A percentile compares a stretch with the other conserved stretches of the same genome.
These are phyloP conservation scores for Colletotrichum liaoningense DNA, from an alignment of 2,329 filamentous ascomycete species.

Conservation along the genomic window DNA sequence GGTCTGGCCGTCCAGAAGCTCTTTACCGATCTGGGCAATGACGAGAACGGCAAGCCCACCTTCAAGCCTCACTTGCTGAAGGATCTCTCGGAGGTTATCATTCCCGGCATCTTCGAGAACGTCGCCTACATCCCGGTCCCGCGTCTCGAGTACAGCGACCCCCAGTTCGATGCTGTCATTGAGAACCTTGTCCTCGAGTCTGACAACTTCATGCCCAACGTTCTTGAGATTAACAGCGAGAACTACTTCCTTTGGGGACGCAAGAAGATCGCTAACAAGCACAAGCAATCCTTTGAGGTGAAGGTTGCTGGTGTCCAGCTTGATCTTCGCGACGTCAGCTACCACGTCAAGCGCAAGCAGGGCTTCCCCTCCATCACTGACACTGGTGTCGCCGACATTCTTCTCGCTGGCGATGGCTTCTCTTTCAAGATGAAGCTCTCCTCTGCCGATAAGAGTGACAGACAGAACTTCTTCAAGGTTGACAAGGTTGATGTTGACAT, in stretches of 20 bases:
- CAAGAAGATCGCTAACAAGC: constrained; percentile 84
- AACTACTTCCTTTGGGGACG: constrained; percentile 97
- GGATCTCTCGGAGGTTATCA: constrained; percentile 87
- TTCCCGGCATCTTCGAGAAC: constrained; percentile 85
- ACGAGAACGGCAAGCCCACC: constrained; percentile 82
- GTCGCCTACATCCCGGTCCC: constrained; percentile 92
- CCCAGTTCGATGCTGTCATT: constrained; percentile 85
- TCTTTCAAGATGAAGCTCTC: constrained; percentile 92
- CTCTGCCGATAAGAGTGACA: constrained; percentile 79
- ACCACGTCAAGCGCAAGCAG: constrained; percentile 94
- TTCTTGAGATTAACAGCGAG: constrained; percentile 88
- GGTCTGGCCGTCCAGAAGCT: constrained; percentile 81
- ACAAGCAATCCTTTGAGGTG: constrained; percentile 81
- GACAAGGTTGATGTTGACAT: constrained; percentile 88
- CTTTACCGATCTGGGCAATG: constrained; percentile 88
- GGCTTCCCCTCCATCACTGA: constrained; percentile 92
- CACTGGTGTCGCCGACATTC: constrained; percentile 87
- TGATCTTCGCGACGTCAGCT: constrained; percentile 90
- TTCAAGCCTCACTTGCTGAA: constrained; percentile 96
- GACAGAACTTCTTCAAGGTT: constrained; percentile 91
- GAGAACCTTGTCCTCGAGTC: constrained; percentile 97
- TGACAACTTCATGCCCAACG: constrained; percentile 96
- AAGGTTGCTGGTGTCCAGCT: constrained; percentile 92
- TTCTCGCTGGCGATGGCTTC: constrained; percentile 87
- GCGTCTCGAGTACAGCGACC: constrained; percentile 91